Evolutionary conservation across 164 flowering plant genomes (phyloP).

Genomic region (Brasenia schreberi): DNA sequence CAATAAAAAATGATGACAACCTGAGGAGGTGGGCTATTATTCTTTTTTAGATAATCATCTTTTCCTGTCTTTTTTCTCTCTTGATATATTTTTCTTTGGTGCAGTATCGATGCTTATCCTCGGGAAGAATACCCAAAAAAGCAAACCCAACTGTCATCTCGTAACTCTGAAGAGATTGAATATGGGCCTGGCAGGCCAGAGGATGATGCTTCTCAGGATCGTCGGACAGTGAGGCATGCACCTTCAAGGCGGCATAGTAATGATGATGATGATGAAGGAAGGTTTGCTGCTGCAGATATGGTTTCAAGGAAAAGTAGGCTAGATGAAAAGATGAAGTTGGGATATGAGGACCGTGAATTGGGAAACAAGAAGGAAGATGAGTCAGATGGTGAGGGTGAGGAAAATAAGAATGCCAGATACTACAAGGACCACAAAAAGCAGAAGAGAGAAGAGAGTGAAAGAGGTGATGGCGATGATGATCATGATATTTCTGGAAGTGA

Average conservation of each 20-base stretch:
- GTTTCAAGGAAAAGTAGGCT: constrained; percentile 1
- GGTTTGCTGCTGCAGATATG: constrained; percentile 4
- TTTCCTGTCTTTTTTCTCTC: not conserved
- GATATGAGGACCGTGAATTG: constrained; percentile 13
- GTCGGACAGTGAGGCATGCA: not conserved
- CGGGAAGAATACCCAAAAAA: constrained; percentile 14
- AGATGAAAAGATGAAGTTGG: constrained; percentile 19
- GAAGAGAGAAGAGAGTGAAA: constrained; percentile 8
- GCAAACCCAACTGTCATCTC: constrained; percentile 14
- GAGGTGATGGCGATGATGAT: constrained; percentile 11
- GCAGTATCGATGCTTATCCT: constrained; percentile 27
- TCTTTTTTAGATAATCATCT: not conserved
- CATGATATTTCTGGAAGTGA: constrained; percentile 13
- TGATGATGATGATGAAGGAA: constrained; percentile 13
- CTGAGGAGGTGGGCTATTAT: not conserved
- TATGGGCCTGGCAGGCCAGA: constrained; percentile 17
- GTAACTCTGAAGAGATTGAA: constrained; percentile 11
- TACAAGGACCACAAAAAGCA: constrained; percentile 31
- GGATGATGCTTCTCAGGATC: constrained; percentile 6
- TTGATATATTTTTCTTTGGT: constrained; percentile 3
- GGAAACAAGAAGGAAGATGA: constrained; percentile 16
- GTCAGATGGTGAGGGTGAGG: constrained; percentile 31
- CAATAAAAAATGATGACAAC: not conserved
- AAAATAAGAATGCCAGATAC: constrained; percentile 23
- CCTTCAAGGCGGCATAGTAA: constrained; percentile 7